phyloP scores from a whole-genome alignment of 768 basidiomycete species.

The Hydnomerulius pinastri region DNA sequence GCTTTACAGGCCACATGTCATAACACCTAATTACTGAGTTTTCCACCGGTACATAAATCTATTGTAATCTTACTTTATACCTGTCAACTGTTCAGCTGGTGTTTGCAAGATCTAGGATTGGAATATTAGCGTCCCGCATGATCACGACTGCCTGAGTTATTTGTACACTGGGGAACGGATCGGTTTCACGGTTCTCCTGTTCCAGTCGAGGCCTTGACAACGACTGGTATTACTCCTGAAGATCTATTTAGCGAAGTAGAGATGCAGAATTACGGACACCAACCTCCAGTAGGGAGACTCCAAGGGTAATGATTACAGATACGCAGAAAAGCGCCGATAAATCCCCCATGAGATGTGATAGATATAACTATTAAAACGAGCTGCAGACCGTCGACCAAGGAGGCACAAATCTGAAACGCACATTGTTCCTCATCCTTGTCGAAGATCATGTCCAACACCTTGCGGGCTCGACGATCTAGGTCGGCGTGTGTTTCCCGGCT shows the following conservation, averaged over 20 bases:
- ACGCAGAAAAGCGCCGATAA: slow-evolving; percentile 56
- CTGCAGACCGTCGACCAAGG: not conserved
- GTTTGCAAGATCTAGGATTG: too few relatives aligned
- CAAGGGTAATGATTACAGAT: slow-evolving; percentile 48
- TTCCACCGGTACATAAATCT: too few relatives aligned
- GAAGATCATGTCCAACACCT: slow-evolving; percentile 60
- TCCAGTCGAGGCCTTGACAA: slow-evolving; percentile 18
- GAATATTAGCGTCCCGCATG: too few relatives aligned
- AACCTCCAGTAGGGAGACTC: slow-evolving; percentile 64
- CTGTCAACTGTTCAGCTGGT: too few relatives aligned
- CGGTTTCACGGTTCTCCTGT: too few relatives aligned
- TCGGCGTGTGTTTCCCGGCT: slow-evolving; percentile 54
- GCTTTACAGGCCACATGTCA: too few relatives aligned
- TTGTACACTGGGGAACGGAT: too few relatives aligned
- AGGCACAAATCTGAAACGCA: slow-evolving; percentile 32
- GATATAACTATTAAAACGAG: slow-evolving; percentile 51
- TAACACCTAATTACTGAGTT: too few relatives aligned
- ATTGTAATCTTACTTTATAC: too few relatives aligned
- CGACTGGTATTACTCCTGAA: slow-evolving; percentile 28
- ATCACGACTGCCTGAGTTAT: not conserved
- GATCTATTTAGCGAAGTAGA: slow-evolving; percentile 2
- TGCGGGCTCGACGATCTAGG: slow-evolving; percentile 47
- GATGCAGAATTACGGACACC: slow-evolving; percentile 15
- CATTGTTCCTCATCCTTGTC: slow-evolving; percentile 45
- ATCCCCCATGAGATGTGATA: slow-evolving; percentile 65